Base-by-base conservation (phyloP, 2,329 filamentous ascomycete species). In the Botrytis deweyae region DNA sequence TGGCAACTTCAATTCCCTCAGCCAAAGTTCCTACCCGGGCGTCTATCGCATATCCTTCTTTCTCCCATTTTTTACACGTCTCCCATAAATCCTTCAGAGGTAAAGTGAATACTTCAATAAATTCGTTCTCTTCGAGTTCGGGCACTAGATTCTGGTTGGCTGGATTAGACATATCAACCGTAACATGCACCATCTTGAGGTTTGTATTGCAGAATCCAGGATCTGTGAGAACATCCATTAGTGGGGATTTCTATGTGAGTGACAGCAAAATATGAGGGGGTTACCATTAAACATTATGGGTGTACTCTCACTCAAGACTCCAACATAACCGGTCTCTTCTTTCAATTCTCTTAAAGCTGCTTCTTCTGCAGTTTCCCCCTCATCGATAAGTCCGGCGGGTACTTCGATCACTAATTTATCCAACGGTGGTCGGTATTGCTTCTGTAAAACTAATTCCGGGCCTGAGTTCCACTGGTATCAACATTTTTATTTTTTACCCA, bases 171-270 rank as follows among this genome's bases (percentile, higher is more conserved):
- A 86, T 81, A 76, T 87, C 85, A 75, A 87, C 82, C 7, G 82
- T 84, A 29, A 87, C 81, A 72, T 87, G 86, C 4, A 87, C 81
- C 82, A 87, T 87, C 52, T 87, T 86, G 61, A 90, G 83, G 78
- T 91, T 92, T 8, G 89, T 91, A 80, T 90, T 91, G 81, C 88
- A 91, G 80, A 91, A 90, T 18, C 88, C 89, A 6, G 89, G 88
- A 79, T 90, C 86, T 86, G 73, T 20, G 25, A 55, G 22, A 5
- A 18, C 2, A 12, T 20, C 3, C 20, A 16, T 61, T 46, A 58
- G 61, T 16, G 65, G 44, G 29, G 6, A 16, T 33, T 33, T 52
- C 55, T 42, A 36, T 29, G n/a, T n/a, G 14, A 49, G 22, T 58
- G 40, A 18, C 62, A n/a, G 55, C 55, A 65, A 46, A 42, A 18